These are phyloP conservation scores for Fusarium nanum DNA, from an alignment of 2,329 filamentous ascomycete species.

Conservation along the genomic window DNA sequence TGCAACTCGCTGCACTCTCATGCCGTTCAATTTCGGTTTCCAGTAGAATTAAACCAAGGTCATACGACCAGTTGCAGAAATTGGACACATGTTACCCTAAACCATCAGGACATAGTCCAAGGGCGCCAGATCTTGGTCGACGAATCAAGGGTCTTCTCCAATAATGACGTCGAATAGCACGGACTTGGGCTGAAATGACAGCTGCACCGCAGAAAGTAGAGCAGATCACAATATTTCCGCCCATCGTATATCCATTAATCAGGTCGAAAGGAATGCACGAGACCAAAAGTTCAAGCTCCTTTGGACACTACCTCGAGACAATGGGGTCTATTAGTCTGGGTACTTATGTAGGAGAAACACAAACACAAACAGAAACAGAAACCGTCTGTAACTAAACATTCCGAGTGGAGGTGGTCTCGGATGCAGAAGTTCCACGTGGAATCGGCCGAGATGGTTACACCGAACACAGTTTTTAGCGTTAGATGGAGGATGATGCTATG, in stretches of 20 bases:
- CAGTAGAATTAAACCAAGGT: background rate
- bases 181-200: slow-evolving; percentile 23
- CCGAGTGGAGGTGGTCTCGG: slow-evolving; percentile 24
- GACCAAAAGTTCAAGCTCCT: background rate
- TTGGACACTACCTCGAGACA: background rate
- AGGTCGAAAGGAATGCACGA: background rate
- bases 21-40: background rate
- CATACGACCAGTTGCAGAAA: slow-evolving; percentile 12
- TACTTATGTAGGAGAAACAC: background rate
- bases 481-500: background rate
- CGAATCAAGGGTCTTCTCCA: background rate
- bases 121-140: background rate
- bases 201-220: slow-evolving; percentile 1
- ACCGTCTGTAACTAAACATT: background rate
- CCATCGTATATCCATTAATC: background rate
- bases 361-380: background rate
- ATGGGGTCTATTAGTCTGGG: background rate
- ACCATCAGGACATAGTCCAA: background rate
- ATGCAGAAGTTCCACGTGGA: slow-evolving; percentile 36
- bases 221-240: slow-evolving; percentile 24
- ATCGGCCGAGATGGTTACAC: slow-evolving; percentile 27
- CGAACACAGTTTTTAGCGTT: slow-evolving; percentile 12
- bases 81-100: slow-evolving; percentile 6
- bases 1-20: background rate
- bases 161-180: slow-evolving; percentile 20